phyloP scores from a whole-genome alignment of 495 filamentous ascomycete species.

The Penicillium cataractarum region DNA sequence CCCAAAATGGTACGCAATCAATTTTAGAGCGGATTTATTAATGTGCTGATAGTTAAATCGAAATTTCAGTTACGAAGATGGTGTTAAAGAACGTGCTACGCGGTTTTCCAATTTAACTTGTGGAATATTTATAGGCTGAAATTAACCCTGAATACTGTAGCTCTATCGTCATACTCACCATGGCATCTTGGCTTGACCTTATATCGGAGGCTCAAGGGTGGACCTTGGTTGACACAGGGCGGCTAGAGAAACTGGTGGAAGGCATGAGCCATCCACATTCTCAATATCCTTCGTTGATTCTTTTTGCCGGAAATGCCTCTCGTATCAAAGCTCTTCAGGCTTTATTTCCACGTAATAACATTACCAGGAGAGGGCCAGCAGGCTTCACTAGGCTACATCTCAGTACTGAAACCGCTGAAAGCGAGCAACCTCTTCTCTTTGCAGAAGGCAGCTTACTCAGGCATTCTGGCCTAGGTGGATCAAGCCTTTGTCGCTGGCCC shows the following conservation, averaged over 20 bases:
- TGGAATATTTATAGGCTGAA: too few relatives aligned
- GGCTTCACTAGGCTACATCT: conserved; percentile 15
- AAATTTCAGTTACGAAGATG: too few relatives aligned
- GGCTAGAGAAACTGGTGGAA: conserved; percentile 9
- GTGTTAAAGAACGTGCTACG: too few relatives aligned
- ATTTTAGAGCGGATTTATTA: too few relatives aligned
- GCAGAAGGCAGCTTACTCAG: conserved; percentile 11
- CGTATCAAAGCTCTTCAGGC: conserved; percentile 19
- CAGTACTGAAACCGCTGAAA: conserved; percentile 8
- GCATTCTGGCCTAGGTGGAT: neutral
- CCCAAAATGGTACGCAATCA: too few relatives aligned
- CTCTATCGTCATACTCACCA: too few relatives aligned
- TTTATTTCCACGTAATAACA: conserved; percentile 22
- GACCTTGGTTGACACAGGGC: conserved; percentile 8
- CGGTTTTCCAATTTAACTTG: too few relatives aligned
- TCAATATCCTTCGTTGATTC: conserved; percentile 18
- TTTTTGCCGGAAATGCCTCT: conserved; percentile 17
- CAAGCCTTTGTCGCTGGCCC: too few relatives aligned
- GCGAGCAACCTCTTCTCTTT: conserved; percentile 17
- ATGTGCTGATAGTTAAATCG: too few relatives aligned
- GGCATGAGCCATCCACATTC: conserved; percentile 13
- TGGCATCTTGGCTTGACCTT: too few relatives aligned
- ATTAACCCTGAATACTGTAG: too few relatives aligned
- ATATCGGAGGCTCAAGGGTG: neutral
- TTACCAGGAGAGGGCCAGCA: conserved; percentile 16